A percentile compares a stretch with the other conserved stretches of the same genome.
Evolutionary conservation across 495 filamentous ascomycete species (phyloP).

Genomic region (Pyronema domesticum): DNA sequence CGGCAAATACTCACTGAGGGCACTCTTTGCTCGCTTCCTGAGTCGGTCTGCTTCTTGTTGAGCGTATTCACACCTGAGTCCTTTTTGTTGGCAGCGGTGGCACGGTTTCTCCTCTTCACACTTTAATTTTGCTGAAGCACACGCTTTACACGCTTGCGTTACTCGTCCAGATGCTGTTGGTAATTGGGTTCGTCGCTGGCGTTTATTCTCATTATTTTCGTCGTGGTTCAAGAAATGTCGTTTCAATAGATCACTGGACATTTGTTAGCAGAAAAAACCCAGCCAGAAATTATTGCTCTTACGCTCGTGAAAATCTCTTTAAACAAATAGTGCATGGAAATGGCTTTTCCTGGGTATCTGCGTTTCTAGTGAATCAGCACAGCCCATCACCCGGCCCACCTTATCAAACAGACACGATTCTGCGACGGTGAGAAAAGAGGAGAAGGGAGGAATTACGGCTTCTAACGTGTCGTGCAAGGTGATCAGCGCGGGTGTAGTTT

Average conservation of each 20-base stretch:
- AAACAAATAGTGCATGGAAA: conserved; percentile 33
- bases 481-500: conserved; percentile 38
- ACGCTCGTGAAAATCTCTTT: conserved; percentile 38
- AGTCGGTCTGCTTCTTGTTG: not conserved
- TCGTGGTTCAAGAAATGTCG: conserved; percentile 38
- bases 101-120: conserved; percentile 33
- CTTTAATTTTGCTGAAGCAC: conserved; percentile 37
- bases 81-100: conserved; percentile 1
- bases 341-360: conserved; percentile 37
- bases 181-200: conserved; percentile 30
- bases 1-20: not conserved
- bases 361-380: not conserved
- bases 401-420: not conserved
- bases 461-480: conserved; percentile 39
- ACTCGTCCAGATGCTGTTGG: conserved; percentile 30
- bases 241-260: conserved; percentile 32
- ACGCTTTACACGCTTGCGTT: conserved; percentile 36
- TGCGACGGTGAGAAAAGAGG: not conserved
- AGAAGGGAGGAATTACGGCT: conserved; percentile 25
- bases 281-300: not conserved
- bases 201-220: conserved; percentile 27
- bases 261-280: conserved; percentile 3
- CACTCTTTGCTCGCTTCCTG: conserved; percentile 21
- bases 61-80: not conserved
- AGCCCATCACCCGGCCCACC: not conserved